Base-by-base conservation (phyloP, 768 basidiomycete genomes). In the Galerina sulciceps region DNA sequence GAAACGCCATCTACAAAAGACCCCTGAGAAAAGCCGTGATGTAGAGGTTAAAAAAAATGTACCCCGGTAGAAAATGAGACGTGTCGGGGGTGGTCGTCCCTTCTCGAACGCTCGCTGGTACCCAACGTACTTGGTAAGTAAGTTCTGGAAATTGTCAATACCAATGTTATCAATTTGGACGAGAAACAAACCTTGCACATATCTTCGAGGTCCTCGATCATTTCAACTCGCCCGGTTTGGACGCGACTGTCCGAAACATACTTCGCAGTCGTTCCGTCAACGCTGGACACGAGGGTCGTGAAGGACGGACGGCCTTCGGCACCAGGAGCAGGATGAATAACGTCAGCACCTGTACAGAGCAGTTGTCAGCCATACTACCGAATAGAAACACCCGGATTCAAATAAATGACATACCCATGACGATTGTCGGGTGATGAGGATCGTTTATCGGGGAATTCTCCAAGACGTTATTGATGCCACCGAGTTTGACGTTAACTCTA, bases 401-500 rank as follows among this genome's bases (percentile, higher is more conserved):
- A 46, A 2, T 15, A 42, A 46, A 49, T 23, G 13, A 53, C 75
- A 63, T 76, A 82, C 91, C 92, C 81, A 93, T 86, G 20, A 94
- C 85, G 9, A 94, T 85, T 0, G 91, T 90, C 0, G 91, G 91
- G 59, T 87, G 84, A 36, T 79, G 76, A 0, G 85, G 82, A 65
- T 93, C 90, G 0, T 82, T 83, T 0, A 93, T 74, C 4, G 49
- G 35, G 2, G 34, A 38, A 14, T 81, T 75, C 2, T 90, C 86
- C 0, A 90, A 89, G 20, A 93, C 79, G 0, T 82, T 79, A 64
- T 94, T 94, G 68, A 93, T 86, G 0, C 93, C 93, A 4, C 91
- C 92, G 0, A 94, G 80, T 69, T 94, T 94, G 3, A 89, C 90
- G 57, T 94, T 94, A 56, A 93, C 79, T 68, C 91, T 93, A 54